These are phyloP conservation scores for Diospyros lotus DNA, from an alignment of 148 eudicot species.

Conservation along the genomic window DNA sequence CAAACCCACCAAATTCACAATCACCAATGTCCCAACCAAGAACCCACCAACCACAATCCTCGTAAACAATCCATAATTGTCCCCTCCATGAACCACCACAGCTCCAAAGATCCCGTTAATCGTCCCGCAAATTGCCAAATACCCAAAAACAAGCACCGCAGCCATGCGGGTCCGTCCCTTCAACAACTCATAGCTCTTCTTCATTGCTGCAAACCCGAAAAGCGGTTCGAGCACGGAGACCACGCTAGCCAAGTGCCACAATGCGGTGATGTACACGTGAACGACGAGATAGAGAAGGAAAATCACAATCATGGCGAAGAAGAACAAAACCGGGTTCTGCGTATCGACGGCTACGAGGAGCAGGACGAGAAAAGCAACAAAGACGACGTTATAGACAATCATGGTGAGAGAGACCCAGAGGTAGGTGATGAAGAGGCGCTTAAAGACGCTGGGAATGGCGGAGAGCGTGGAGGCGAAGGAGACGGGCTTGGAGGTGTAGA, in stretches of 20 bases:
- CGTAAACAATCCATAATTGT: slow-evolving; percentile 35
- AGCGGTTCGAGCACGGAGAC: slow-evolving; percentile 82
- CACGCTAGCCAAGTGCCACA: slow-evolving; percentile 91
- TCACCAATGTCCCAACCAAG: slow-evolving; percentile 80
- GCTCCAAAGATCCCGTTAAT: slow-evolving; percentile 58
- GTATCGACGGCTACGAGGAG: slow-evolving; percentile 58
- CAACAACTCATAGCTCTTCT: slow-evolving; percentile 77
- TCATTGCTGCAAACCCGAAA: slow-evolving; percentile 78
- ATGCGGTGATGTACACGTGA: slow-evolving; percentile 82
- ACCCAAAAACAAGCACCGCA: slow-evolving; percentile 52
- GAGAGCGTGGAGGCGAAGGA: slow-evolving; percentile 55
- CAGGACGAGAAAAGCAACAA: slow-evolving; percentile 44
- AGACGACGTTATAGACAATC: slow-evolving; percentile 50
- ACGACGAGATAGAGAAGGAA: slow-evolving; percentile 56
- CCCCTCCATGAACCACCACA: slow-evolving; percentile 66
- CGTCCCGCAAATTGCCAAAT: slow-evolving; percentile 55
- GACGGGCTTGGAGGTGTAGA: slow-evolving; percentile 76
- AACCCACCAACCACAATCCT: slow-evolving; percentile 82
- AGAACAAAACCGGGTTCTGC: slow-evolving; percentile 35
- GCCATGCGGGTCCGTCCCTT: slow-evolving; percentile 65
- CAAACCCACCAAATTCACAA: slow-evolving; percentile 80
- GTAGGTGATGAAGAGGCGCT: slow-evolving; percentile 72
- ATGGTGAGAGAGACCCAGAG: slow-evolving; percentile 65
- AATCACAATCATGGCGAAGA: slow-evolving; percentile 39
- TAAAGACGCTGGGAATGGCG: slow-evolving; percentile 71